These are phyloP conservation scores for Coemansia reversa DNA, from an alignment of 192 early-diverging fungal genomes.

Conservation along the genomic window DNA sequence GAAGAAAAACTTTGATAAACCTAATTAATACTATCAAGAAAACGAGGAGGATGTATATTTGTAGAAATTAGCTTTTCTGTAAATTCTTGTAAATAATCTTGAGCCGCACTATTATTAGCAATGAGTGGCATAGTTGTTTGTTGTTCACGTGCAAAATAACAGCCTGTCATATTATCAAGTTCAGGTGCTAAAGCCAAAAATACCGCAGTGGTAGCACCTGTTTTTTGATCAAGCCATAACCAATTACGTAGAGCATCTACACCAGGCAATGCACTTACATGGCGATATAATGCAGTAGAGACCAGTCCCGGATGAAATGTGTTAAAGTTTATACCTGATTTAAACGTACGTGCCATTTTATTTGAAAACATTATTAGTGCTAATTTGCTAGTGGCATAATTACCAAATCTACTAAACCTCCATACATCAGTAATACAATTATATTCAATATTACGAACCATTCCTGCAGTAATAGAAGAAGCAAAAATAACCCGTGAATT, in stretches of 20 bases:
- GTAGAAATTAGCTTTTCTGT: slow-evolving; percentile 40
- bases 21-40: slow-evolving; percentile 43
- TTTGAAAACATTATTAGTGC: slow-evolving; percentile 56
- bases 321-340: slow-evolving; percentile 54
- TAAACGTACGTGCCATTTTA: slow-evolving; percentile 53
- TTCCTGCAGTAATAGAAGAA: slow-evolving; percentile 52
- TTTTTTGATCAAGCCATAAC: slow-evolving; percentile 45
- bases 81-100: slow-evolving; percentile 43
- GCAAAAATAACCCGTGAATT: slow-evolving; percentile 55
- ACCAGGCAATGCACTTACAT: slow-evolving; percentile 39
- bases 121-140: slow-evolving; percentile 32
- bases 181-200: slow-evolving; percentile 37
- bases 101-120: slow-evolving; percentile 12
- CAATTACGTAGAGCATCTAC: slow-evolving; percentile 31
- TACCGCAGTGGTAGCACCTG: slow-evolving; percentile 36
- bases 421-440: slow-evolving; percentile 47
- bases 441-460: slow-evolving; percentile 48
- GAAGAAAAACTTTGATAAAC: background rate
- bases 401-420: slow-evolving; percentile 54
- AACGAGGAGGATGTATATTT: slow-evolving; percentile 38
- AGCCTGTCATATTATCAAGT: slow-evolving; percentile 34
- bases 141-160: slow-evolving; percentile 48
- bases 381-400: slow-evolving; percentile 62
- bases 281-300: slow-evolving; percentile 54
- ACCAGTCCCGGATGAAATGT: slow-evolving; percentile 60